Evolutionary conservation across 164 flowering plant species (phyloP).

Genomic region (Dillenia turbinata): DNA sequence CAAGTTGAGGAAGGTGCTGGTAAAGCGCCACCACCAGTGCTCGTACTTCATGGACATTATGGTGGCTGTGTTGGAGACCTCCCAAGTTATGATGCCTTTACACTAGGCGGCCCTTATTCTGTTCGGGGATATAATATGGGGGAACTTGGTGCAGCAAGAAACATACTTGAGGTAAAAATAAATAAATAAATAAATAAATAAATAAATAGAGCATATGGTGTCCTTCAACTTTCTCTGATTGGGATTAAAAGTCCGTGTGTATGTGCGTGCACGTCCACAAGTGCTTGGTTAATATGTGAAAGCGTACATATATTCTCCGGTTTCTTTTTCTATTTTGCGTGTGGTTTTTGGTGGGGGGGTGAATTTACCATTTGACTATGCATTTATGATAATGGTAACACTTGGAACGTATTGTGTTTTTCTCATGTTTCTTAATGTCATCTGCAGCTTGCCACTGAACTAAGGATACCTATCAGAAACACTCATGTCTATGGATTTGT

Average conservation of each 20-base stretch:
- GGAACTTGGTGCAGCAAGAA: constrained; percentile 95
- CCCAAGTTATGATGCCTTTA: constrained; percentile 97
- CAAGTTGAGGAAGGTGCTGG: constrained; percentile 90
- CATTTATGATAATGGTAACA: too few relatives aligned
- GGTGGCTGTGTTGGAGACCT: constrained; percentile 99
- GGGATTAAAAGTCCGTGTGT: too few relatives aligned
- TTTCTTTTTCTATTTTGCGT: too few relatives aligned
- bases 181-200: too few relatives aligned
- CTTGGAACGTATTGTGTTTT: too few relatives aligned
- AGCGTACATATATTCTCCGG: too few relatives aligned
- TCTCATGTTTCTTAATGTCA: neutral
- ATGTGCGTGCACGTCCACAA: too few relatives aligned
- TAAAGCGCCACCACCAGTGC: constrained; percentile 90
- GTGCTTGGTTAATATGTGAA: too few relatives aligned
- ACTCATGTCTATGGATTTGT: constrained; percentile 90
- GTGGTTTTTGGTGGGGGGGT: too few relatives aligned
- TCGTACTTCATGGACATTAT: constrained; percentile 94
- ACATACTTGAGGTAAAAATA: constrained; percentile 76
- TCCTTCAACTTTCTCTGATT: too few relatives aligned
- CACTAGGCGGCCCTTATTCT: constrained; percentile 98
- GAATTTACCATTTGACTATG: too few relatives aligned
- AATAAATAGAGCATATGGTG: too few relatives aligned
- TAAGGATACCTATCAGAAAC: constrained; percentile 77
- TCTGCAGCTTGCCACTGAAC: constrained; percentile 82
- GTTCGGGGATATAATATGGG: constrained; percentile 99